Conservation (phyloP, 129 eudicot genomes). For the Flaveria brownii region DNA sequence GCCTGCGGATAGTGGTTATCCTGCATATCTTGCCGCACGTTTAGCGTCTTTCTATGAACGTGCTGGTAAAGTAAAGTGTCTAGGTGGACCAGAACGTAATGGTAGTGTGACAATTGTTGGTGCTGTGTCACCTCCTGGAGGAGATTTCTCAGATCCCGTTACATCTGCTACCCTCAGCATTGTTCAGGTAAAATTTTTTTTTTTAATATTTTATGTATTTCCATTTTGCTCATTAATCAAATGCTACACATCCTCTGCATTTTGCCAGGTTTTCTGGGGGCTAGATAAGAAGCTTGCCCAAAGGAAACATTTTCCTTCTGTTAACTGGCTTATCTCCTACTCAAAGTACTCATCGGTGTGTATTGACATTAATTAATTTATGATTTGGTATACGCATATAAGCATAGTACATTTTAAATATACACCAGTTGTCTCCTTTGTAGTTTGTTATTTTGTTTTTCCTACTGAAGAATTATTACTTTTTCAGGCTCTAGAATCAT, state of each 20-base stretch:
- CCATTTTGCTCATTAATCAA: not conserved
- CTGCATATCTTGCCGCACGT: constrained; percentile 99
- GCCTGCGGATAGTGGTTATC: constrained; percentile 99
- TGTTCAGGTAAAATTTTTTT: constrained; percentile 67
- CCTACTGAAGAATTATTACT: constrained; percentile 17
- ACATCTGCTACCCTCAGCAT: constrained; percentile 95
- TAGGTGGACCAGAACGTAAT: constrained; percentile 90
- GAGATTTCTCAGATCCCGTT: constrained; percentile 96
- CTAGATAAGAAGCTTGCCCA: constrained; percentile 98
- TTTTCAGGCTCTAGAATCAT: constrained; percentile 88
- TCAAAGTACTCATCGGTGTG: constrained; percentile 92
- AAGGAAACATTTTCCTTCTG: constrained; percentile 99
- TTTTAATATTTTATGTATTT: not conserved
- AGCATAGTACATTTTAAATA: constrained; percentile 50
- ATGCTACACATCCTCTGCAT: constrained; percentile 32
- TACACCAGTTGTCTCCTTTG: constrained; percentile 37
- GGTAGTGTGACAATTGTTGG: constrained; percentile 96
- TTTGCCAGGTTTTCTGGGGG: constrained; percentile 96
- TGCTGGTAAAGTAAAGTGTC: constrained; percentile 94
- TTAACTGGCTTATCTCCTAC: constrained; percentile 98
- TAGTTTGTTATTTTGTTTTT: not conserved
- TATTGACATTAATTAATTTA: not conserved
- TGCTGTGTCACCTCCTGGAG: constrained; percentile 99
- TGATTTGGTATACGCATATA: not conserved
- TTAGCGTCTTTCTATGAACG: constrained; percentile 92